Conservation (phyloP, 257 asterid species). For the Leptodermis oblonga region DNA sequence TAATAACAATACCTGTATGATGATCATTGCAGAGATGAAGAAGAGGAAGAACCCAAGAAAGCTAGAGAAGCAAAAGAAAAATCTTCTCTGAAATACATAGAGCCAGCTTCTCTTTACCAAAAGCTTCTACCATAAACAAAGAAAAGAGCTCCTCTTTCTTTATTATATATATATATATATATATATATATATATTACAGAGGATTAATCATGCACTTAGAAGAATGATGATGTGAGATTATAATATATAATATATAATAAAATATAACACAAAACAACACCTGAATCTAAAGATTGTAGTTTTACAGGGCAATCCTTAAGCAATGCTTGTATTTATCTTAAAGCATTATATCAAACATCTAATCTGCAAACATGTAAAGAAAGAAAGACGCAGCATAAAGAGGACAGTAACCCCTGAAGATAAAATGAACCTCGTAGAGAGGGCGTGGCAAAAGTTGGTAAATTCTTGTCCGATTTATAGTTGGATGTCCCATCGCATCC, state of each 20-base stretch:
- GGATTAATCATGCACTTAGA: conserved; percentile 16
- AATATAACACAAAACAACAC: neutral
- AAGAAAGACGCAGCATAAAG: conserved; percentile 3
- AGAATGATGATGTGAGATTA: conserved; percentile 20
- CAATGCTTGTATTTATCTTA: neutral
- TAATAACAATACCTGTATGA: conserved; percentile 7
- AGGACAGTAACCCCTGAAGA: neutral
- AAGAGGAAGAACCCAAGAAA: conserved; percentile 7
- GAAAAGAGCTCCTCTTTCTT: conserved; percentile 3
- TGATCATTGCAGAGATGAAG: neutral
- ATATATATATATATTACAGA: too few species aligned
- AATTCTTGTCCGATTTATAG: conserved; percentile 17
- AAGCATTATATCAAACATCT: conserved; percentile 6
- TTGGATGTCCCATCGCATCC: conserved; percentile 25
- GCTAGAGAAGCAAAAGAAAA: conserved; percentile 1
- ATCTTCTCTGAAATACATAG: conserved; percentile 6
- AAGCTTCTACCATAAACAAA: conserved; percentile 11
- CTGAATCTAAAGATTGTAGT: neutral
- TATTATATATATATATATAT: too few species aligned
- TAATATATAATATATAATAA: conserved; percentile 10
- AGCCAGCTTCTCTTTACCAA: conserved; percentile 15
- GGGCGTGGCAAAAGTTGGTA: conserved; percentile 28
- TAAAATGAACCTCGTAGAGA: neutral
- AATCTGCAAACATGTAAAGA: conserved; percentile 9
- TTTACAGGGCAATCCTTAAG: neutral